Conservation (phyloP, 2,329 filamentous ascomycete species). For the Calonectria henricotiae region DNA sequence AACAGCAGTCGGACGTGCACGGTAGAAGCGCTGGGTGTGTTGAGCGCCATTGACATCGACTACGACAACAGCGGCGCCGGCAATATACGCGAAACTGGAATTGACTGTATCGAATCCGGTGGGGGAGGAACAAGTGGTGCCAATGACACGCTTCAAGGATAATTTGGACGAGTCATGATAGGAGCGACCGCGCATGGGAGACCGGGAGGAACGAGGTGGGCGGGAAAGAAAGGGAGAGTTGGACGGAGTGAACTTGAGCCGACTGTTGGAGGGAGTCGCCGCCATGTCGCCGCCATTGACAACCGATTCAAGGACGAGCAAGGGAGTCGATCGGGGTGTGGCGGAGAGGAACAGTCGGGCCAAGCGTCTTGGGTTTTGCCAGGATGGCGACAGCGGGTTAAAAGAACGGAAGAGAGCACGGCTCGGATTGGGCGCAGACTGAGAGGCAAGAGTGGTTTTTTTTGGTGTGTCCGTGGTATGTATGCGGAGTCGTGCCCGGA, state of each 20-base stretch:
- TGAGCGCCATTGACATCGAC: slow-evolving; percentile 82
- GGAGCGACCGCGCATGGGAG: slow-evolving; percentile 70
- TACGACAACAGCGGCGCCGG: slow-evolving; percentile 93
- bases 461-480: slow-evolving; percentile 15
- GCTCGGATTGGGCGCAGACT: background rate
- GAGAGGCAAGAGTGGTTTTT: slow-evolving; percentile 30
- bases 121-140: slow-evolving; percentile 88
- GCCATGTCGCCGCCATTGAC: slow-evolving; percentile 74
- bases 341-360: slow-evolving; percentile 33
- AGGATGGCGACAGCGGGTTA: background rate
- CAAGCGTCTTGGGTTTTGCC: background rate
- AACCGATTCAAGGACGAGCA: slow-evolving; percentile 41
- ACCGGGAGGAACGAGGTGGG: slow-evolving; percentile 74
- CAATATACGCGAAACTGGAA: slow-evolving; percentile 89
- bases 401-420: slow-evolving; percentile 10
- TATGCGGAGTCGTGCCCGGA: slow-evolving; percentile 35
- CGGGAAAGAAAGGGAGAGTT: slow-evolving; percentile 80
- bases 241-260: slow-evolving; percentile 81
- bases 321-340: slow-evolving; percentile 33
- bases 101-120: slow-evolving; percentile 89
- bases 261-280: slow-evolving; percentile 71
- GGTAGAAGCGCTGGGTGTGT: slow-evolving; percentile 88
- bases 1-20: slow-evolving; percentile 84
- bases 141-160: slow-evolving; percentile 87
- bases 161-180: slow-evolving; percentile 74